Base-by-base conservation (phyloP, 169 alveolate genomes). In the Condylostoma magnum region DNA sequence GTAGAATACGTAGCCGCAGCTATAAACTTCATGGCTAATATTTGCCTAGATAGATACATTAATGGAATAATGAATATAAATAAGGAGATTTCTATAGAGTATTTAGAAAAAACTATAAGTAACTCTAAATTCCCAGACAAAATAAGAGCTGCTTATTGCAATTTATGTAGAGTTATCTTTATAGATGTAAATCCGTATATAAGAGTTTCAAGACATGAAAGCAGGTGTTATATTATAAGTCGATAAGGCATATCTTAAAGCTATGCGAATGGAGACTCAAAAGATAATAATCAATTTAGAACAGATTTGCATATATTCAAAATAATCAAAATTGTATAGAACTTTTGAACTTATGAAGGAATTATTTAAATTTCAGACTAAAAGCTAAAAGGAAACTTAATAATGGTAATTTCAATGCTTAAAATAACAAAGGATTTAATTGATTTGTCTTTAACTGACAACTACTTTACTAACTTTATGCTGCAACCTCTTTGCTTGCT, bases 1-100 rank as follows among this genome's bases (percentile, higher is more conserved):
- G 6, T 27, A 10, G n/a, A 38, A n/a, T 60, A 60, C 30, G 33
- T 60, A 10, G n/a, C 71, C 22, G 6, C 52, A 12, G 71, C 58
- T 1, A 38, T 60, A 3, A 31, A 60, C n/a, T 60, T 60, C 22
- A 22, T 18, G 18, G 0, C 57, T 2, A 38, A n/a, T 41, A 60
- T 60, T 8, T 60, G 71, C 56, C 31, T 60, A 18, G 71, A 28
- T 2, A 60, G 71, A 27, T 60, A 60, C 57, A 38, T 31, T 0
- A 12, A 15, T 12, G 71, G 56, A n/a, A 60, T 60, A 18, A 38
- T 38, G 20, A 31, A 38, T 18, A 33, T 60, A 12, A 60, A 37
- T 1, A 36, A 28, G 34, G 2, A 33, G 12, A 10, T 60, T 1
- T 38, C 41, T 60, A 31, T 38, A 18, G 36, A 38, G 56, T 27